Evolutionary conservation across 2,329 filamentous ascomycete species (phyloP), one percentile per base, ranked within the genome.

Genomic region (Parafenestella ontariensis): DNA sequence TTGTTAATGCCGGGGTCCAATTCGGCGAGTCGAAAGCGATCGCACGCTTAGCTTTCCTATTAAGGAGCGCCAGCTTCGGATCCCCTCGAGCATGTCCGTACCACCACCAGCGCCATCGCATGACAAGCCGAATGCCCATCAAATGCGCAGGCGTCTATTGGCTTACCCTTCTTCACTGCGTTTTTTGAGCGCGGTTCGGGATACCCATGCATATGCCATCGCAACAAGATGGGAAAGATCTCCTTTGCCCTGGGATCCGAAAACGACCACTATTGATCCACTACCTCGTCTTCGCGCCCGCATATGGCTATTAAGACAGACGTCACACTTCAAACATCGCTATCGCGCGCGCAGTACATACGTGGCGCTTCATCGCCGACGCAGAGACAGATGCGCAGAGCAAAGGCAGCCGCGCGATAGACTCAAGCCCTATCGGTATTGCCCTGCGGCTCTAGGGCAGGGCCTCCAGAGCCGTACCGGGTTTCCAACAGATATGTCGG

Each of bases 21-120:
- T 17, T 41, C 21, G 41, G 40, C 24, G 17, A 39, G 41, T 29
- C 43, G 56, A 50, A 48, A 36, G 52, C 52, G 47, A 51, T 46
- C 36, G 18, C 40, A 39, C 28, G 26, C 39, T 24, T 37, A 23
- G 28, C 5, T 34, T 36, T 42, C 29, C 48, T 48, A 13, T 44
- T 33, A 41, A 48, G 34, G 29, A 43, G 31, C 11, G 24, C 20
- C 47, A 43, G 34, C 42, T 48, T 52, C 48, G 47, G 47, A 24
- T 54, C 45, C 42, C 50, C 52, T 48, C 45, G 44, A 49, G 26
- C 33, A 55, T 40, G 28, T 52, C 52, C 56, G 52, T 44, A 51
- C 40, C n/a, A 48, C 34, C 37, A 46, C 20, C 44, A 36, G 17
- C 37, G 39, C 42, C 36, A 39, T 42, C 11, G 36, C 42, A 31